Base-by-base conservation (phyloP, 805 yeast genomes). In the Monosporozyma aquatica region DNA sequence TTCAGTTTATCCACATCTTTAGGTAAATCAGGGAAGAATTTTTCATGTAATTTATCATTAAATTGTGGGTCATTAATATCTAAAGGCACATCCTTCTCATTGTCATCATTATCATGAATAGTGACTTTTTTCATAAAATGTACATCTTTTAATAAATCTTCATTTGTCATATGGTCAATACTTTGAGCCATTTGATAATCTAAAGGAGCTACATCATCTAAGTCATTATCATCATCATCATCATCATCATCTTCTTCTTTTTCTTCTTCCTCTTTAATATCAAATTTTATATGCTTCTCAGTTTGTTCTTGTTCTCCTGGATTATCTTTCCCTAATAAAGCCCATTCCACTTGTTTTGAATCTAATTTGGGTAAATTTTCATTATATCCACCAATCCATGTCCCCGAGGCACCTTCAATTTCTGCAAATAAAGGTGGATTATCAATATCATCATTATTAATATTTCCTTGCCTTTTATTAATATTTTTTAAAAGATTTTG, bases 21-120 rank as follows among this genome's bases (percentile, higher is more conserved):
- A 2, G 96, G 95, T 40, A 92, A 67, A 50, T 87, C 90, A 1
- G 99, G 97, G 64, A 80, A 92, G 64, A 77, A 90, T 55, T 83
- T 84, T 21, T 78, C 82, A 54, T 87, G 92, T 40, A 92, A 65
- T 54, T 87, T 81, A 22, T 79, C 79, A 50, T 78, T 73, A 58
- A 89, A 89, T 9, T 80, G 71, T 1, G 94, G 92, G 60, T 82
- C 95, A 54, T 82, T 68, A 5, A 85, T 60, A 50, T 84, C 87
- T 26, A 81, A 50, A 15, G 36, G 35, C 18, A 62, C 63, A 10
- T 50, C 54, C 6, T 53, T 49, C 11, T 61, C 59, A 1, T 66
- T 68, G 5, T 53, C 56, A 2, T 48, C 50, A 15, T 56, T 55
- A 11, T 40, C 14, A n/a, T 40, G 37, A 10, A 17, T 9, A n/a